phyloP scores from a whole-genome alignment of 2,329 filamentous ascomycete genomes.

The Cordyceps cateniannulata region DNA sequence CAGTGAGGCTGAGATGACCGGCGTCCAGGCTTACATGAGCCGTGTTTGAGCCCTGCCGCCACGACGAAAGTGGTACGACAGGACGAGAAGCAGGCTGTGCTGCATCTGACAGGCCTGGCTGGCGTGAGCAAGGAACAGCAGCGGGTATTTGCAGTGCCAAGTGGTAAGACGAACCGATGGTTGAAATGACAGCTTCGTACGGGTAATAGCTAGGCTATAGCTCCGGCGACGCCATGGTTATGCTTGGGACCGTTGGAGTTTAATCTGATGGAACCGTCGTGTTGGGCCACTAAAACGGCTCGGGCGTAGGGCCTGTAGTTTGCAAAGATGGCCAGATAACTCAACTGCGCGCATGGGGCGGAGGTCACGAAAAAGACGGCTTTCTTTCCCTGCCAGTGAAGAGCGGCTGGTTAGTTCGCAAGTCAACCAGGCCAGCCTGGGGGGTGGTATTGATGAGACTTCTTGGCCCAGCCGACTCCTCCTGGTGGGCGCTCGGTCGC shows the following conservation, averaged over 20 bases:
- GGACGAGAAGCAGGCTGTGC: background rate
- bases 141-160: background rate
- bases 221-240: background rate
- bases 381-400: too few relatives aligned
- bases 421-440: background rate
- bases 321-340: too few relatives aligned
- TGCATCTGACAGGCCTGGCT: background rate
- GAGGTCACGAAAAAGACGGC: background rate
- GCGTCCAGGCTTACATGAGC: background rate
- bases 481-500: background rate
- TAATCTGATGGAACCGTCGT: background rate
- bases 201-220: too few relatives aligned
- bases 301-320: background rate
- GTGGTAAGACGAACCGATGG: too few relatives aligned
- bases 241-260: background rate
- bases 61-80: background rate
- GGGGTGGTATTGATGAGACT: background rate
- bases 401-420: too few relatives aligned
- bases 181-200: too few relatives aligned
- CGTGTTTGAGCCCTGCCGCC: constrained; percentile 2
- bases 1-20: constrained; percentile 8
- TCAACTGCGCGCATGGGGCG: background rate
- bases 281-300: background rate
- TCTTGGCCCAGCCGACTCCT: background rate
- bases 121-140: background rate